Evolutionary conservation across 2,329 filamentous ascomycete genomes (phyloP).

Genomic region (Alternaria arbusti): DNA sequence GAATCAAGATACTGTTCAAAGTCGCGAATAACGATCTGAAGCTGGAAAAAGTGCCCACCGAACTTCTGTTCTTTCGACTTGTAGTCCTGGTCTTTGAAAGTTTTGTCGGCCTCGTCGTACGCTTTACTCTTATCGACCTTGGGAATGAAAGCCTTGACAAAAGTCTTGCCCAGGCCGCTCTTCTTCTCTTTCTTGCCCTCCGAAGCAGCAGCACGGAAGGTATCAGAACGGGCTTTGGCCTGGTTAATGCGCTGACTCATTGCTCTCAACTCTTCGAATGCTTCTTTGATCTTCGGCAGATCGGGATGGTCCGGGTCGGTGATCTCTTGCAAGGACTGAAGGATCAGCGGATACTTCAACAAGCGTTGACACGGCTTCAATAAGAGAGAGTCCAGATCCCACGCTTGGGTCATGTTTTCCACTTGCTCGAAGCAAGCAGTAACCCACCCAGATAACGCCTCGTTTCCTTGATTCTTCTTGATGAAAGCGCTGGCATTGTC

Average conservation of each 20-base stretch:
- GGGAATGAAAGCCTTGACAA: slow-evolving; percentile 89
- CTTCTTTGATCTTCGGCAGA: slow-evolving; percentile 70
- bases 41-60: slow-evolving; percentile 86
- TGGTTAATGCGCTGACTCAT: slow-evolving; percentile 81
- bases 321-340: slow-evolving; percentile 78
- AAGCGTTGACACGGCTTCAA: slow-evolving; percentile 97
- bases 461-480: slow-evolving; percentile 58
- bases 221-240: slow-evolving; percentile 90
- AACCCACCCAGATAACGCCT: slow-evolving; percentile 79
- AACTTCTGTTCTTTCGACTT: slow-evolving; percentile 83
- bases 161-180: slow-evolving; percentile 66
- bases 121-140: slow-evolving; percentile 84
- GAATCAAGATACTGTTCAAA: slow-evolving; percentile 92
- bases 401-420: slow-evolving; percentile 88
- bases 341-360: slow-evolving; percentile 88
- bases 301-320: slow-evolving; percentile 88
- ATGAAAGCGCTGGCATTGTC: slow-evolving; percentile 69
- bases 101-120: slow-evolving; percentile 67
- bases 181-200: slow-evolving; percentile 47
- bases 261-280: slow-evolving; percentile 71
- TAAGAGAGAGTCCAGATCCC: slow-evolving; percentile 93
- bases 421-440: slow-evolving; percentile 92
- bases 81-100: slow-evolving; percentile 81
- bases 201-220: slow-evolving; percentile 61
- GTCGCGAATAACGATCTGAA: slow-evolving; percentile 91